Conservation (phyloP, 192 early-diverging fungal species). For the Coemansia erecta region DNA sequence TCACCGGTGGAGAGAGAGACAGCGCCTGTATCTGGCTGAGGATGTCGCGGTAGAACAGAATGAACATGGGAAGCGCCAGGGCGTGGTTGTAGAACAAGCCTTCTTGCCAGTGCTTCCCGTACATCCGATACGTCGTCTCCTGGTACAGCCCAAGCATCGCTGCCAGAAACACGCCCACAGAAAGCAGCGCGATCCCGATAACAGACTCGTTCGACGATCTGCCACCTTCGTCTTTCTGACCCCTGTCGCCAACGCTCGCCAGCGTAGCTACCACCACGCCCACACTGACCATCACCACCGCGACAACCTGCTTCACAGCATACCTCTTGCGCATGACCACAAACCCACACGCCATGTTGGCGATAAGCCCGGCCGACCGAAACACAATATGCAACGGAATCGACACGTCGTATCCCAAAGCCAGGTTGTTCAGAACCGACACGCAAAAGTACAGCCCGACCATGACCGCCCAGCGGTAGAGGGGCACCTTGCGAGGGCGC, state of each 20-base stretch:
- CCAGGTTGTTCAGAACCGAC: slow-evolving; percentile 80
- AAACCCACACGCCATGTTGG: slow-evolving; percentile 78
- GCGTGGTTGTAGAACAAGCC: slow-evolving; percentile 88
- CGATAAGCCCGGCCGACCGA: slow-evolving; percentile 75
- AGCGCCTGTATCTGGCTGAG: slow-evolving; percentile 42
- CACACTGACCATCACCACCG: slow-evolving; percentile 73
- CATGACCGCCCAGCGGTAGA: slow-evolving; percentile 68
- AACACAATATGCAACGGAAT: slow-evolving; percentile 93
- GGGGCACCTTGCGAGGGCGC: slow-evolving; percentile 63
- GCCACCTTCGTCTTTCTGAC: neutral
- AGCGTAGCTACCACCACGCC: slow-evolving; percentile 75
- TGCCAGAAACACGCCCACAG: slow-evolving; percentile 71
- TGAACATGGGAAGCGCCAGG: slow-evolving; percentile 77
- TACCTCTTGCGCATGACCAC: slow-evolving; percentile 64
- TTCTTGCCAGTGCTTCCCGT: slow-evolving; percentile 83
- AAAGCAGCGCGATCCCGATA: slow-evolving; percentile 67
- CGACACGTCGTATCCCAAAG: slow-evolving; percentile 75
- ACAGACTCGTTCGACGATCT: slow-evolving; percentile 45
- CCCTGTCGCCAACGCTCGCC: slow-evolving; percentile 17
- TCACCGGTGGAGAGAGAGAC: slow-evolving; percentile 45
- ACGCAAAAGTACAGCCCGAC: slow-evolving; percentile 77
- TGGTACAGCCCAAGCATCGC: slow-evolving; percentile 81
- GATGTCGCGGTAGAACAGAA: slow-evolving; percentile 72
- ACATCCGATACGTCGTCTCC: slow-evolving; percentile 72
- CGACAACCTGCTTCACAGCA: slow-evolving; percentile 47